These are phyloP conservation scores for Macrolepiota dolichaula DNA, from an alignment of 768 basidiomycete genomes.

Conservation along the genomic window DNA sequence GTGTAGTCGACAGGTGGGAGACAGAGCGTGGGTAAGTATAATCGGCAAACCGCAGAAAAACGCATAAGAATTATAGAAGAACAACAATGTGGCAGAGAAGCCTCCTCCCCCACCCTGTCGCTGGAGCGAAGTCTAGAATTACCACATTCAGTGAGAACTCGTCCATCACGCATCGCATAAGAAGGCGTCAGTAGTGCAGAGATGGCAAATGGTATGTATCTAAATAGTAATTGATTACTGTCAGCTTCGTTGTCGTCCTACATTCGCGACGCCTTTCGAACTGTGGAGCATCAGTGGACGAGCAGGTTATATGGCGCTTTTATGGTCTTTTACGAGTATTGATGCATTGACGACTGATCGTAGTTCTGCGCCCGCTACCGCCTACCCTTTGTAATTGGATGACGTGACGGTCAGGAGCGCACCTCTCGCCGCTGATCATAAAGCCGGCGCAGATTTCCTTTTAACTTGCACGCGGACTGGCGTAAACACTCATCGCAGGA, in stretches of 20 bases:
- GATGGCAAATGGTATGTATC: background rate
- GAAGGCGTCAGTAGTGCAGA: background rate
- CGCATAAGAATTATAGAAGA: background rate
- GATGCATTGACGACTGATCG: background rate
- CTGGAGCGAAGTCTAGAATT: background rate
- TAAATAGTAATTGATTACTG: background rate
- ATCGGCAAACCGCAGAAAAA: background rate
- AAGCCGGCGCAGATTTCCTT: background rate
- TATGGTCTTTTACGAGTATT: background rate
- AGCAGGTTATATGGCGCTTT: background rate
- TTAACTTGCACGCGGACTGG: background rate
- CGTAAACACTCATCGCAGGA: background rate
- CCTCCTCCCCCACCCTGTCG: too few species aligned
- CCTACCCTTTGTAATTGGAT: background rate
- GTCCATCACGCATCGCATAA: background rate
- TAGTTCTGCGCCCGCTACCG: background rate
- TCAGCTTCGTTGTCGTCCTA: background rate
- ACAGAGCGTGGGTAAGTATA: background rate
- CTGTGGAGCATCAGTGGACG: background rate
- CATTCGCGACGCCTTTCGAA: background rate
- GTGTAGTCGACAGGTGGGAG: background rate
- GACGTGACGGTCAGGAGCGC: background rate
- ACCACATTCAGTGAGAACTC: background rate
- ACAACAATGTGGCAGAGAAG: background rate
- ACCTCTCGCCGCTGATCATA: background rate